Conservation (phyloP, 2,329 filamentous ascomycete species). For the Westerdykella sp. region DNA sequence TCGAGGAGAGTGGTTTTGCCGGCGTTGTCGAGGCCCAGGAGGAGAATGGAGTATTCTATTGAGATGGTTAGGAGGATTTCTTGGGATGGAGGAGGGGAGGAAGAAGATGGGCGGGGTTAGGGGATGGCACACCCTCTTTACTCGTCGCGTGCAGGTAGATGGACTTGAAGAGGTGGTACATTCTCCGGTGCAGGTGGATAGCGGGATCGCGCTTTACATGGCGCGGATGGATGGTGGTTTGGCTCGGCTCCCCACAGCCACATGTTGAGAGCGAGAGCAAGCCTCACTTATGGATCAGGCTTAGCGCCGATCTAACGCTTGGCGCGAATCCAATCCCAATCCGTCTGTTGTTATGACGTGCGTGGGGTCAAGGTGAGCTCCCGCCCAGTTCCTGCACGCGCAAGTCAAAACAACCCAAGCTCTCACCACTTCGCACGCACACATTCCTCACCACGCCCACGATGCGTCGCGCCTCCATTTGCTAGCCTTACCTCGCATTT, state of each 20-base stretch:
- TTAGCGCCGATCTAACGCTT: too few species aligned
- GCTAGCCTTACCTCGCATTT: background rate
- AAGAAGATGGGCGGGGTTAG: conserved; percentile 1
- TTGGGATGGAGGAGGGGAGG: conserved; percentile 1
- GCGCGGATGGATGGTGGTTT: too few species aligned
- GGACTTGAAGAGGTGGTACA: conserved; percentile 96
- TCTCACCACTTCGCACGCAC: background rate
- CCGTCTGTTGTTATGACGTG: background rate
- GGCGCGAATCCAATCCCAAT: background rate
- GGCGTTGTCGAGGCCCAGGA: conserved; percentile 95
- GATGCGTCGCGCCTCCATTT: too few species aligned
- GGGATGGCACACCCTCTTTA: conserved; percentile 67
- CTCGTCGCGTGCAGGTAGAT: conserved; percentile 92
- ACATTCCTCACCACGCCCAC: background rate
- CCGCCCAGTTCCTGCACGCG: background rate
- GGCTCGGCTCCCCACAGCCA: too few species aligned
- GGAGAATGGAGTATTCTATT: conserved; percentile 90
- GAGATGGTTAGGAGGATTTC: conserved; percentile 4
- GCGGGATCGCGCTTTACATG: too few species aligned
- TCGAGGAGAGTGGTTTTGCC: conserved; percentile 98
- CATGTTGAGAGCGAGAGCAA: too few species aligned
- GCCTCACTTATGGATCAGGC: too few species aligned
- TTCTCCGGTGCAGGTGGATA: conserved; percentile 36
- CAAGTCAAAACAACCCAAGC: background rate
- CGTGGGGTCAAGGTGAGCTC: too few species aligned